Evolutionary conservation across 768 basidiomycete species (phyloP).

Genomic region (Tylopilus felleus): DNA sequence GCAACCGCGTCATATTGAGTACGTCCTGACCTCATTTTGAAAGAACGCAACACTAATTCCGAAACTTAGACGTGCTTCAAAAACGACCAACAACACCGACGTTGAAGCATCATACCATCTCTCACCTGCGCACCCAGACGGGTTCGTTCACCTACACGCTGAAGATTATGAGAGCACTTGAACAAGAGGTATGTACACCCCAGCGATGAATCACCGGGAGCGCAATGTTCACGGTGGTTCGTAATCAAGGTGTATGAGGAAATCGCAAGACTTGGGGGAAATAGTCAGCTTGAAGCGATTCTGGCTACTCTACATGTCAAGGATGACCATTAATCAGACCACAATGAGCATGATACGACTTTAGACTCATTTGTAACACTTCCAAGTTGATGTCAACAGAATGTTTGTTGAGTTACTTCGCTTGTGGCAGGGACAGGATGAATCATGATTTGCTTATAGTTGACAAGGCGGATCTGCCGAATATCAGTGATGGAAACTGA

Average conservation of each 20-base stretch:
- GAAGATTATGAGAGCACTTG: slow-evolving; percentile 61
- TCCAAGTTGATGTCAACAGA: neutral
- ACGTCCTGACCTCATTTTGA: slow-evolving; percentile 19
- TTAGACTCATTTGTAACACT: neutral
- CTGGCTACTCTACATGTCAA: slow-evolving; percentile 52
- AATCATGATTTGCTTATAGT: neutral
- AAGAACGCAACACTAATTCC: neutral
- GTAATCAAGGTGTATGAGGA: slow-evolving; percentile 49
- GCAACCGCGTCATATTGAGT: slow-evolving; percentile 85
- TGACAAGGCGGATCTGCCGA: neutral
- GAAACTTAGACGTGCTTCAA: slow-evolving; percentile 73
- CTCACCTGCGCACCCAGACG: slow-evolving; percentile 71
- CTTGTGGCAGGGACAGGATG: neutral
- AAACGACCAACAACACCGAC: slow-evolving; percentile 86
- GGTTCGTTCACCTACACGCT: slow-evolving; percentile 86
- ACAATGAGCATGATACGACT: neutral
- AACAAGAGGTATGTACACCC: slow-evolving; percentile 42
- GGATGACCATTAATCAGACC: neutral
- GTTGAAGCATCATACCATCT: slow-evolving; percentile 76
- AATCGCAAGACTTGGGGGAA: slow-evolving; percentile 75
- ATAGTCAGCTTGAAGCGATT: slow-evolving; percentile 55
- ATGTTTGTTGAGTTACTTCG: neutral
- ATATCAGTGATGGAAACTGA: neutral
- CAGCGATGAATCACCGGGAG: neutral
- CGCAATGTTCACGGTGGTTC: neutral